Conservation (phyloP, 352 stramenopile species). For the Aphanomyces astaci region DNA sequence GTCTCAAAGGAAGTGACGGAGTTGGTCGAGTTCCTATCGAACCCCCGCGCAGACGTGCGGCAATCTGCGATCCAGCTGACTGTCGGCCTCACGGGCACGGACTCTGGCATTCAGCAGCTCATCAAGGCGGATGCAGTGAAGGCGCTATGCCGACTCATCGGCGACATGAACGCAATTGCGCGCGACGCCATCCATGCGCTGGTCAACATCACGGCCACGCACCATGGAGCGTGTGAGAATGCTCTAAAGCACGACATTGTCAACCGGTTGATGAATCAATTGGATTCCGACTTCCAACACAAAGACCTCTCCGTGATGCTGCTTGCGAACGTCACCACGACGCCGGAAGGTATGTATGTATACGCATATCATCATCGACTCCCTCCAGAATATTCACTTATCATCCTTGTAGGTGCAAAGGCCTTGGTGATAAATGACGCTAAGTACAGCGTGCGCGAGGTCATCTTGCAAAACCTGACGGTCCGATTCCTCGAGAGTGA, state of each 20-base stretch:
- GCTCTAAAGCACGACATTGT: conserved; percentile 71
- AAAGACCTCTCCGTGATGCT: conserved; percentile 86
- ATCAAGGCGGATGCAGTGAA: conserved; percentile 71
- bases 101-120: conserved; percentile 68
- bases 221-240: conserved; percentile 54
- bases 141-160: conserved; percentile 69
- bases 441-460: conserved; percentile 43
- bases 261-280: conserved; percentile 80
- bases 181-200: conserved; percentile 81
- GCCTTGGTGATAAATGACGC: conserved; percentile 31
- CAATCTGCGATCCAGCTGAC: conserved; percentile 77
- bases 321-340: conserved; percentile 39
- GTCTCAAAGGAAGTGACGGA: conserved; percentile 45
- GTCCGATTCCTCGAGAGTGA: conserved; percentile 61
- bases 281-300: conserved; percentile 73
- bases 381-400: too few species aligned
- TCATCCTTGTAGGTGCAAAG: conserved; percentile 2
- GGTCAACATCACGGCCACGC: conserved; percentile 77
- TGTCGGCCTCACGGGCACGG: conserved; percentile 74
- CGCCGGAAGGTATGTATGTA: background rate
- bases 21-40: conserved; percentile 71
- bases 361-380: background rate
- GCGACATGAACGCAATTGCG: conserved; percentile 74
- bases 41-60: conserved; percentile 72
- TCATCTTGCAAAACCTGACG: conserved; percentile 72